Base-by-base conservation (phyloP, 257 asterid species). In the Jacaranda copaia region DNA sequence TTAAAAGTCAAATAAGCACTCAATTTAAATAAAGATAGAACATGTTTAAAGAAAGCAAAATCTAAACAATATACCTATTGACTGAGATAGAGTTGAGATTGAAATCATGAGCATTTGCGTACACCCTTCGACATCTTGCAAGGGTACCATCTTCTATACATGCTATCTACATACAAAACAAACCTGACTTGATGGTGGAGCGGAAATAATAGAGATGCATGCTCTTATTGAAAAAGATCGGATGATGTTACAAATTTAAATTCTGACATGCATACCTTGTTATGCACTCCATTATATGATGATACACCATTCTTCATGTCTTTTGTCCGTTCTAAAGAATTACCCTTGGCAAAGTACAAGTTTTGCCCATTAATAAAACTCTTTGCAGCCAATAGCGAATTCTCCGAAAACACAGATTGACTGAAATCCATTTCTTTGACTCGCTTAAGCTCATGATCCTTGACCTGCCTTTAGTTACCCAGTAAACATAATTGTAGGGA, bases 21-120 rank as follows among this genome's bases (percentile, higher is more conserved):
- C 56, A 42, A 38, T 58, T 70, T 16, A 53, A 55, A 36, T 38
- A 38, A 64, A 43, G 58, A 79, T 15, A 69, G 35, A 71, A 68
- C 16, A 63, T 38, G 58, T 42, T 46, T 36, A 19, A 38, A 43
- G n/a, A 9, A 64, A 46, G 58, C 60, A 25, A 56, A 42, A n/a
- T 63, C 42, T 42, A 9, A 6, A 72, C 20, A 60, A 1, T 8
- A 13, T 79, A 92, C 97, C 97, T 92, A 78, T 92, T 92, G 46
- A 87, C 83, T 46, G 97, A 92, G 81, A 90, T 78, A 32, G 96
- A 90, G 87, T 90, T 87, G 72, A 88, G 53, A 78, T 85, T 90
- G 86, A 90, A 92, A 80, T 90, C 94, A 80, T 92, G 97, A 77
- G 97, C 94, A 81, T 88, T 90, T 1, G 91, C 85, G 77, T 87